Evolutionary conservation across 306 rosid species (phyloP).

Genomic region (Fagus crenata): DNA sequence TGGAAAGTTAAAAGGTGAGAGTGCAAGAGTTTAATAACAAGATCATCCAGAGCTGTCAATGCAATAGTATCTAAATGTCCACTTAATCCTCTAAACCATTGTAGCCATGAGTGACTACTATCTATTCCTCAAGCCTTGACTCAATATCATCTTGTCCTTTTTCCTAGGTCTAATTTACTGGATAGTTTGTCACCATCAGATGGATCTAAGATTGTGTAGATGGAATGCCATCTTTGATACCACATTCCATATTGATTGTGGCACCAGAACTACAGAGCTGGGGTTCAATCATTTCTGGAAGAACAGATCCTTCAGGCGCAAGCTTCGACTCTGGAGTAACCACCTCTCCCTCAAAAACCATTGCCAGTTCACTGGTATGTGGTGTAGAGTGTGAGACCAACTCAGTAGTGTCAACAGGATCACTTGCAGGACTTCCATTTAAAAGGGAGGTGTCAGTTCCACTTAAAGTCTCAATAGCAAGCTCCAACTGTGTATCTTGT

Average conservation of each 20-base stretch:
- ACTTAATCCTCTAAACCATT: slow-evolving; percentile 11
- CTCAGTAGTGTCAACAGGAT: neutral
- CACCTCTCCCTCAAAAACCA: slow-evolving; percentile 11
- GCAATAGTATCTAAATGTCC: slow-evolving; percentile 16
- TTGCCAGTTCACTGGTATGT: neutral
- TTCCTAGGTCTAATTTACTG: neutral
- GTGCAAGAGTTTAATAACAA: neutral
- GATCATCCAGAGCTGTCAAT: neutral
- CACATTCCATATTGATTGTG: slow-evolving; percentile 20
- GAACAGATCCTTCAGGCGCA: slow-evolving; percentile 26
- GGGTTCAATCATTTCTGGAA: slow-evolving; percentile 25
- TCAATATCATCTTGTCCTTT: neutral
- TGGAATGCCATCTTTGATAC: slow-evolving; percentile 26
- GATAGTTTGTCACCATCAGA: slow-evolving; percentile 13
- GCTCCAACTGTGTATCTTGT: slow-evolving; percentile 18
- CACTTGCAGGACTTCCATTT: slow-evolving; percentile 15
- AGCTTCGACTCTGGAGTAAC: slow-evolving; percentile 20
- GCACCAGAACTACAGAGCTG: slow-evolving; percentile 33
- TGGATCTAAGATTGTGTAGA: slow-evolving; percentile 34
- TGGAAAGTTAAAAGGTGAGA: neutral
- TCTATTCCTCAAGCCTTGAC: slow-evolving; percentile 24
- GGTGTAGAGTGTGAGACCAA: slow-evolving; percentile 3
- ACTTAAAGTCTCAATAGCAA: slow-evolving; percentile 21
- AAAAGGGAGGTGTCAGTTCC: slow-evolving; percentile 10
- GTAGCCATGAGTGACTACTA: slow-evolving; percentile 7